Evolutionary conservation across 345 rosid species (phyloP), one percentile per base, ranked within the genome.

Genomic region (Viola odorata): DNA sequence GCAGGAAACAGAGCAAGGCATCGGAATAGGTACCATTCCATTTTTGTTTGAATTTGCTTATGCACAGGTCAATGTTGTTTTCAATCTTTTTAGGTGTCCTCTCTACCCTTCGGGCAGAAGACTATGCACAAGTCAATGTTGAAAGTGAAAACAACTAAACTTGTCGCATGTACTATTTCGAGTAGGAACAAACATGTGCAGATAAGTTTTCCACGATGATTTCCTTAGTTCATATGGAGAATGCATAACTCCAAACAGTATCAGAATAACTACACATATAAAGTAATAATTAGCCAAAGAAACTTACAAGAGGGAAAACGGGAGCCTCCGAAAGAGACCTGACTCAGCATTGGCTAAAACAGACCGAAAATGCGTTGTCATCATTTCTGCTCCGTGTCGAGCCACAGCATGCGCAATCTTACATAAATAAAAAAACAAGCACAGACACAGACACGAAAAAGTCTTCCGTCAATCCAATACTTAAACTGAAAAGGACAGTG

Each of bases 341-440:
- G 96, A 88, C 89, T 86, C 86, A 3, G 86, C 73, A 65, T 88
- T 76, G 64, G 77, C 99, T 63, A 94, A 37, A 74, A 90, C 95
- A 41, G 97, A 66, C 96, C 96, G 88, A 38, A 90, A 72, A 62
- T 86, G 82, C 81, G 79, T 90, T 10, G 99, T 83, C 48, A 90
- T 62, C 23, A 63, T 60, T 70, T 94, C 97, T 0, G 96, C 95
- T 48, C 60, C 56, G 78, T 94, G 99, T 71, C 97, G 73, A 7
- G 92, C 97, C 71, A 94, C 95, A 2, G 85, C 92, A 82, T 90
- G 97, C 14, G 81, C 99, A 66, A 94, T 87, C 99, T 94, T n/a
- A n/a, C n/a, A n/a, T n/a, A n/a, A n/a, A n/a, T n/a, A n/a, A n/a
- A n/a, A n/a, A n/a, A n/a, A 77, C 10, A 47, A 9, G 40, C 13